phyloP scores from a whole-genome alignment of 345 rosid genomes.

The Aethionema arabicum region DNA sequence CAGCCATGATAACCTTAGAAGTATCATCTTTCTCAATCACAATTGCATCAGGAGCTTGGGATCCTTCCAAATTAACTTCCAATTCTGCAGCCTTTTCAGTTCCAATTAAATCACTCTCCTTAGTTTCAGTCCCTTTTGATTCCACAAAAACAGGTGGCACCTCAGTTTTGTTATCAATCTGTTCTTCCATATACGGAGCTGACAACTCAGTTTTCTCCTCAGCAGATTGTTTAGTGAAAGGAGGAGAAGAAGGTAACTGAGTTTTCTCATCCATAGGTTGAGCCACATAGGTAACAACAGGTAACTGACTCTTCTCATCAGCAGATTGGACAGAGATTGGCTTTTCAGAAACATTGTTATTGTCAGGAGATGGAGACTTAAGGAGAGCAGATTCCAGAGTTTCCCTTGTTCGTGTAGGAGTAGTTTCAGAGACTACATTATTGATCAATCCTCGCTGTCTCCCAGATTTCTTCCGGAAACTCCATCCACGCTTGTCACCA shows the following conservation, averaged over 20 bases:
- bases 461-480: slow-evolving; percentile 77
- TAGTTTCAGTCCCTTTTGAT: slow-evolving; percentile 34
- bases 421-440: slow-evolving; percentile 47
- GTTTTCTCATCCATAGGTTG: slow-evolving; percentile 30
- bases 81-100: neutral
- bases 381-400: slow-evolving; percentile 52
- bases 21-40: slow-evolving; percentile 16
- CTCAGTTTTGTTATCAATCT: slow-evolving; percentile 36
- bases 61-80: slow-evolving; percentile 7
- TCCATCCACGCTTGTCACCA: slow-evolving; percentile 65
- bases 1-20: slow-evolving; percentile 34
- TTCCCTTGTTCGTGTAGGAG: slow-evolving; percentile 45
- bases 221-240: neutral
- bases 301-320: slow-evolving; percentile 43
- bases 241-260: neutral
- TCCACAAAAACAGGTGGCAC: slow-evolving; percentile 33
- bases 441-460: slow-evolving; percentile 66
- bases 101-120: slow-evolving; percentile 20
- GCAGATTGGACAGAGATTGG: slow-evolving; percentile 37
- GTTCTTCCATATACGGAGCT: slow-evolving; percentile 22
- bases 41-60: slow-evolving; percentile 9
- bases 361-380: slow-evolving; percentile 43
- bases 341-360: slow-evolving; percentile 39
- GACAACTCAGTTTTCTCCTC: slow-evolving; percentile 16
- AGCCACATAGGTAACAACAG: slow-evolving; percentile 26